Evolutionary conservation across 2,329 filamentous ascomycete genomes (phyloP), one percentile per base, ranked within the genome.

Genomic region (Fusarium dimerum): DNA sequence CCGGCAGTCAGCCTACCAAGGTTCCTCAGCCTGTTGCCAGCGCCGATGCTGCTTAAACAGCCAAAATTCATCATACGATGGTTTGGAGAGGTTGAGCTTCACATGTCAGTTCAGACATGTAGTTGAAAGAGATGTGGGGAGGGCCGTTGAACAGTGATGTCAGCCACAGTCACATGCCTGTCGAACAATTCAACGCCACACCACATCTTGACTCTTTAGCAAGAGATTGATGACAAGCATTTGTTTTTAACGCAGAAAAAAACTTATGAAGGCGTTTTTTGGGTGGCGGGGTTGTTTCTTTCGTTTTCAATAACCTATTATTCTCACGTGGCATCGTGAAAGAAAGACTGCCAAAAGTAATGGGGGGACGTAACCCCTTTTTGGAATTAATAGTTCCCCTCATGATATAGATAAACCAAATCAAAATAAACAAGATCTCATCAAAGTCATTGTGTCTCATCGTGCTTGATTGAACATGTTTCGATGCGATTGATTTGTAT

Each of bases 1-100:
- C 92, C 60, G 92, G 92, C 48, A 80, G 85, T 65, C 92, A 97
- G 76, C 83, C 90, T 54, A 97, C 92, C 63, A 91, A 90, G 75
- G 84, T 95, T 47, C 77, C 85, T 17, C 85, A 91, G 71, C 91
- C 92, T 42, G 84, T 90, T 50, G 85, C 87, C 57, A 92, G 86
- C 64, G 92, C 92, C 54, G 91, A 91, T 73, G 91, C 92, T 59
- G 92, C 92, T 66, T 93, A 68, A 75, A 54, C 45, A 32, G 41
- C 36, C 32, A 12, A 11, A 46, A 36, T 16, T 40, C 40, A 40
- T 45, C 57, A 63, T 11, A 45, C 54, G 43, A 55, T 50, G 50
- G 61, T 42, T 30, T 39, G 48, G 46, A 40, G 40, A 53, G 32
- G 50, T 38, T 26, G 52, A 40, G 39, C 52, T 40, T 17, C 39